These are phyloP conservation scores for Pyrenopolyporus hunteri DNA, from an alignment of 495 filamentous ascomycete species.

Conservation along the genomic window DNA sequence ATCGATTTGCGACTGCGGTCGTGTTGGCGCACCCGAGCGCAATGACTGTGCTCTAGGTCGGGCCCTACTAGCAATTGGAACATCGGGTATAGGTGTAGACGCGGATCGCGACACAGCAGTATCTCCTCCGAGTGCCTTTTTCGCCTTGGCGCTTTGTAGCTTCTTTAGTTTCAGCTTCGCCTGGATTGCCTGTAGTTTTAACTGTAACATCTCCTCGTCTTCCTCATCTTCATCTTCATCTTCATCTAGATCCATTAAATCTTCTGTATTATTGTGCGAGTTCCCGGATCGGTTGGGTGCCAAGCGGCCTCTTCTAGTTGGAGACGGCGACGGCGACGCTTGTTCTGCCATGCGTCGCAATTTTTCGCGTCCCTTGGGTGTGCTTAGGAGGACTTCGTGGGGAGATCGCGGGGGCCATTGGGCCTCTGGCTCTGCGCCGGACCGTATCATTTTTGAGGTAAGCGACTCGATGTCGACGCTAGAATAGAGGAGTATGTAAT, in stretches of 20 bases:
- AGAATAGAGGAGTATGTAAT: not conserved
- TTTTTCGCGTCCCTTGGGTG: constrained; percentile 76
- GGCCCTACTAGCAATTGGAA: constrained; percentile 28
- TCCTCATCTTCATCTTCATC: constrained; percentile 77
- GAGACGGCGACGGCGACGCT: constrained; percentile 69
- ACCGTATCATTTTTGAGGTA: constrained; percentile 26
- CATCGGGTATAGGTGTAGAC: constrained; percentile 22
- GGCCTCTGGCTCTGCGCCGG: constrained; percentile 47
- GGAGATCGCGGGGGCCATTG: constrained; percentile 90
- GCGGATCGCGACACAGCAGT: constrained; percentile 34
- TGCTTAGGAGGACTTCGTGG: constrained; percentile 80
- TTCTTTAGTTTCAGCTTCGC: constrained; percentile 88
- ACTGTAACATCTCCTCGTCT: constrained; percentile 85
- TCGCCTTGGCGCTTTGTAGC: constrained; percentile 66
- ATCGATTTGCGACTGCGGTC: constrained; percentile 49
- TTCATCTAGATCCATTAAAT: constrained; percentile 58
- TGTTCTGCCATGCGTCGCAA: constrained; percentile 68
- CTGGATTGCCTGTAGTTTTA: constrained; percentile 85
- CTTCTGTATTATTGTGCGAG: constrained; percentile 21
- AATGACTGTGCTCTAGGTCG: constrained; percentile 18
- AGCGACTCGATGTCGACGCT: constrained; percentile 10
- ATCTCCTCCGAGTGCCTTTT: constrained; percentile 41
- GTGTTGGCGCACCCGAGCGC: constrained; percentile 30
- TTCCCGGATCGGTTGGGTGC: constrained; percentile 24
- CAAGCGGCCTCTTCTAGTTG: constrained; percentile 45